phyloP scores from a whole-genome alignment of 2,329 filamentous ascomycete genomes.

The Penicillium sp. region DNA sequence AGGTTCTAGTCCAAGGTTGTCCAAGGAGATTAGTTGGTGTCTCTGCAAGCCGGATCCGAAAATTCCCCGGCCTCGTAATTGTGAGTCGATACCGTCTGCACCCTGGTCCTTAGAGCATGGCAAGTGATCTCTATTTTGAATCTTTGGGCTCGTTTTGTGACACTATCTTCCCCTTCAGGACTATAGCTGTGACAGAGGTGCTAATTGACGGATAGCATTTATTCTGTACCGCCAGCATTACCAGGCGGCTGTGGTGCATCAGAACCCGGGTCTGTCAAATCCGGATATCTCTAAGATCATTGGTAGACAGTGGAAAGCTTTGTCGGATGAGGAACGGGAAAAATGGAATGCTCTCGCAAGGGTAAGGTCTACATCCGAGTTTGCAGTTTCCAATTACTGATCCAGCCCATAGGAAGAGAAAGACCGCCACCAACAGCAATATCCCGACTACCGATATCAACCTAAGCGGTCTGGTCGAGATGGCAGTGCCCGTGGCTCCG shows the following conservation, averaged over 20 bases:
- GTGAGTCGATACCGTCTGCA: slow-evolving; percentile 47
- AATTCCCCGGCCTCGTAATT: slow-evolving; percentile 68
- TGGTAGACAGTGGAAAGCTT: slow-evolving; percentile 82
- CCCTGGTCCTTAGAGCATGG: slow-evolving; percentile 17
- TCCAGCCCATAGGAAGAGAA: slow-evolving; percentile 69
- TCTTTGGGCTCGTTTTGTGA: slow-evolving; percentile 14
- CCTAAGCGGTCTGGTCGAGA: slow-evolving; percentile 68
- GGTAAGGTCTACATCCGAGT: slow-evolving; percentile 43
- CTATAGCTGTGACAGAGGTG: neutral
- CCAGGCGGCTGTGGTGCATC: slow-evolving; percentile 74
- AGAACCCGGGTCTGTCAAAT: slow-evolving; percentile 87
- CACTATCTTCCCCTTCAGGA: neutral
- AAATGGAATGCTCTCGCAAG: slow-evolving; percentile 88
- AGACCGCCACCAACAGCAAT: slow-evolving; percentile 79
- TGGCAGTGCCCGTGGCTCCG: slow-evolving; percentile 38
- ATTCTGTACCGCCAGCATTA: slow-evolving; percentile 95
- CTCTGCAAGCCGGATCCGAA: slow-evolving; percentile 70
- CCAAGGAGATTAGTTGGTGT: slow-evolving; percentile 55
- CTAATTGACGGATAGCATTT: slow-evolving; percentile 66
- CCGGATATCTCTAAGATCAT: slow-evolving; percentile 98
- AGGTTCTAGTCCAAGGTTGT: slow-evolving; percentile 32
- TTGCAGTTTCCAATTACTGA: neutral
- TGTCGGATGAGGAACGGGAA: slow-evolving; percentile 70
- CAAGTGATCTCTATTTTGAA: slow-evolving; percentile 23
- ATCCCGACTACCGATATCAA: slow-evolving; percentile 92